Percentiles rank a stretch among this genome's conserved stretches.
These are phyloP conservation scores for Saxophila tyrrhenica DNA, from an alignment of 495 filamentous ascomycete species.

Conservation along the genomic window DNA sequence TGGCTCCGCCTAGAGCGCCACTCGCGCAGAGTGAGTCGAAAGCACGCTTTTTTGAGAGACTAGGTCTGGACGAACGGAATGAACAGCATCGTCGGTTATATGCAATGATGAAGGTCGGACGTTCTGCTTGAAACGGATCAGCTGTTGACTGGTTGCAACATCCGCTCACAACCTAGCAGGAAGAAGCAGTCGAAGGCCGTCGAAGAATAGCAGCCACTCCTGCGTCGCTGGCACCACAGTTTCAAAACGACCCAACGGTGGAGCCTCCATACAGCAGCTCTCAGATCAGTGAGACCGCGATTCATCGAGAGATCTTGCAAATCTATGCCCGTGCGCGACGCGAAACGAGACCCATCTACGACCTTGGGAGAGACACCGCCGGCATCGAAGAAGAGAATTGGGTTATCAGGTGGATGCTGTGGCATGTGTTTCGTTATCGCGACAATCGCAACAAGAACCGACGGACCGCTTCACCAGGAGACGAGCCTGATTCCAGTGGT, in stretches of 20 bases:
- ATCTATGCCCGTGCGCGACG: slow-evolving; percentile 18
- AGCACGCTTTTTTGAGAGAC: slow-evolving; percentile 21
- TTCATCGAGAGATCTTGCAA: slow-evolving; percentile 24
- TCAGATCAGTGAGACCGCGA: slow-evolving; percentile 28
- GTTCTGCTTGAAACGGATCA: no score
- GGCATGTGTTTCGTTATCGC: slow-evolving; percentile 33
- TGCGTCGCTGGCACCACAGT: slow-evolving; percentile 16
- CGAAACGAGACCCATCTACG: slow-evolving; percentile 21
- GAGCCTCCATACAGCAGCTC: slow-evolving; percentile 24
- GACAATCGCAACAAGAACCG: slow-evolving; percentile 25
- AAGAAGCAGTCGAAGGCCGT: slow-evolving; percentile 25
- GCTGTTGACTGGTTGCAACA: neutral
- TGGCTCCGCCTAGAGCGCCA: slow-evolving; percentile 8
- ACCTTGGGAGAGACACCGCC: slow-evolving; percentile 22
- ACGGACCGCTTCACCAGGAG: neutral
- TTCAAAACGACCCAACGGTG: slow-evolving; percentile 9
- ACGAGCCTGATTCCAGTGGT: neutral
- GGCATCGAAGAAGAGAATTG: slow-evolving; percentile 29
- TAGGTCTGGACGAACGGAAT: slow-evolving; percentile 20
- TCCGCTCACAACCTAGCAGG: slow-evolving; percentile 9
- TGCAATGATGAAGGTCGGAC: slow-evolving; percentile 26
- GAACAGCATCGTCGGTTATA: slow-evolving; percentile 18
- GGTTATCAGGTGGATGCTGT: slow-evolving; percentile 30
- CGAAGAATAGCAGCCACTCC: slow-evolving; percentile 21
- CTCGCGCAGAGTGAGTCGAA: slow-evolving; percentile 25